Evolutionary conservation across 257 asterid genomes (phyloP).

Genomic region (Nemophila menziesii): DNA sequence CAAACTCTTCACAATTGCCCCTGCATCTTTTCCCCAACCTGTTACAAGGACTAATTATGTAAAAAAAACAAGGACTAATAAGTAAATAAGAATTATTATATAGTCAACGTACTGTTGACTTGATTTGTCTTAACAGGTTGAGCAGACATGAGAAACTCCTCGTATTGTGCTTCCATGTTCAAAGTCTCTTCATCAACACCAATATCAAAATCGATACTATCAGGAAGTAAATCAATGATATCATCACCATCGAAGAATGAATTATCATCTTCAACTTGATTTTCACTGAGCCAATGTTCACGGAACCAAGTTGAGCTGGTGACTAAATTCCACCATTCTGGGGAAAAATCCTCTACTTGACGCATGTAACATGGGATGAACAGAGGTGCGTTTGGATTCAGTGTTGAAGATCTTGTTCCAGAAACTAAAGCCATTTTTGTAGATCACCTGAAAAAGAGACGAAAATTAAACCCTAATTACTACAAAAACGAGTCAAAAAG

Average conservation of each 20-base stretch:
- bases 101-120: not conserved
- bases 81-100: not conserved
- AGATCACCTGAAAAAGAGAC: conserved; percentile 2
- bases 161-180: conserved; percentile 80
- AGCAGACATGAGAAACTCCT: conserved; percentile 62
- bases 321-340: conserved; percentile 88
- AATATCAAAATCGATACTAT: conserved; percentile 41
- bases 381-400: conserved; percentile 78
- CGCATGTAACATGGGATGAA: conserved; percentile 70
- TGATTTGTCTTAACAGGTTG: conserved; percentile 26
- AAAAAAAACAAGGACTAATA: not conserved
- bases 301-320: conserved; percentile 74
- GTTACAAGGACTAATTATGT: not conserved
- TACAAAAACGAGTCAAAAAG: not conserved
- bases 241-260: conserved; percentile 20
- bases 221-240: conserved; percentile 55
- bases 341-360: conserved; percentile 91
- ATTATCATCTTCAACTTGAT: conserved; percentile 50
- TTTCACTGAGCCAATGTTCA: conserved; percentile 73
- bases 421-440: conserved; percentile 66
- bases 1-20: conserved; percentile 33
- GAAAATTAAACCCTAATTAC: not conserved
- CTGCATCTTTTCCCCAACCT: conserved; percentile 30
- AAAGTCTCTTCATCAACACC: conserved; percentile 70
- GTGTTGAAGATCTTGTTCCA: conserved; percentile 56